A percentile compares a stretch with the other conserved stretches of the same genome.
Evolutionary conservation across 345 rosid species (phyloP).

Genomic region (Eucalyptus cladocalyx): DNA sequence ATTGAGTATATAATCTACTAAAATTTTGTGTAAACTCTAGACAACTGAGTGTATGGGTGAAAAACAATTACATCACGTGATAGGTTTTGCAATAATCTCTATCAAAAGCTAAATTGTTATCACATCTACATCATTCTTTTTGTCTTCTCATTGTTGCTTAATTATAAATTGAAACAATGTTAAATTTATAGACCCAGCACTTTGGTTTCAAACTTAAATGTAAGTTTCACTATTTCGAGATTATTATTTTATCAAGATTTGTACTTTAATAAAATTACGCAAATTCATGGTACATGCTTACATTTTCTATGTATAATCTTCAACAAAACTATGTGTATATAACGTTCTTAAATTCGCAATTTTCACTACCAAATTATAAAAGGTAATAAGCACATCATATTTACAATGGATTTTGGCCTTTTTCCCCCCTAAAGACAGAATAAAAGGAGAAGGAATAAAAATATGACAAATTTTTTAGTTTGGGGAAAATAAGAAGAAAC

Average conservation of each 20-base stretch:
- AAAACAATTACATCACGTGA: not conserved
- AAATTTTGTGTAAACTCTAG: not conserved
- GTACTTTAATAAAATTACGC: not conserved
- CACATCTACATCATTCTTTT: not conserved
- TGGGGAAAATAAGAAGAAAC: not conserved
- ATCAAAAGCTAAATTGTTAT: not conserved
- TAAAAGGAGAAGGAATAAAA: not conserved
- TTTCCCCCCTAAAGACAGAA: too few species aligned
- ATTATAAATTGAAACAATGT: not conserved
- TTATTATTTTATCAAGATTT: not conserved
- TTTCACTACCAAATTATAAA: not conserved
- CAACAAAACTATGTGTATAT: not conserved
- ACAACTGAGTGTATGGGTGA: not conserved
- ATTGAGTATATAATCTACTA: not conserved
- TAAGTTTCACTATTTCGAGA: not conserved
- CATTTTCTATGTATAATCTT: not conserved
- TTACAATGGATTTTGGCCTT: not conserved
- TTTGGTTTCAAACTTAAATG: not conserved
- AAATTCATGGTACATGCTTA: not conserved
- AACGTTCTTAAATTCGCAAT: not conserved
- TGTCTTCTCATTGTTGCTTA: not conserved
- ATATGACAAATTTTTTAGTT: not conserved
- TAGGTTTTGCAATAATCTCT: not conserved
- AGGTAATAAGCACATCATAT: not conserved
- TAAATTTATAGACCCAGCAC: not conserved